A percentile compares a stretch with the other conserved stretches of the same genome.
Evolutionary conservation across 2,329 filamentous ascomycete genomes (phyloP).

Genomic region (Apiospora pterosperma): DNA sequence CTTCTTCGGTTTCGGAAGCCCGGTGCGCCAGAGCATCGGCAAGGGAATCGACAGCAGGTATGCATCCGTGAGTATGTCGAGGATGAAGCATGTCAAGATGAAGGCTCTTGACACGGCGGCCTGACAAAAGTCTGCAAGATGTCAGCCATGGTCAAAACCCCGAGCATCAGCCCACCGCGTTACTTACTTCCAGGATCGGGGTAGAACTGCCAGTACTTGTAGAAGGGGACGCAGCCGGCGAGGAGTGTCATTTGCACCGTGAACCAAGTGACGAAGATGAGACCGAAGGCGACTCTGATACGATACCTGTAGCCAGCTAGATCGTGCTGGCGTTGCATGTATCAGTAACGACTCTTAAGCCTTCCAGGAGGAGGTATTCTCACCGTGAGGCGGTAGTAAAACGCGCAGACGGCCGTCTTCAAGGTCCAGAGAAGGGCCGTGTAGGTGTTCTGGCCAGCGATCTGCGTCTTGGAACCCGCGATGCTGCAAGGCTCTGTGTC

Average conservation of each 20-base stretch:
- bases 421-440: constrained; percentile 11
- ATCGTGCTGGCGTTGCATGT: constrained; percentile 1
- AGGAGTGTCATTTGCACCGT: constrained; percentile 9
- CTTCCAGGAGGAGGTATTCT: background rate
- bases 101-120: constrained; percentile 9
- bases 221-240: constrained; percentile 9
- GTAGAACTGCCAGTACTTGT: constrained; percentile 14
- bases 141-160: background rate
- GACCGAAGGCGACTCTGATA: constrained; percentile 6
- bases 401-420: constrained; percentile 10
- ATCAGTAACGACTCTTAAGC: background rate
- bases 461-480: constrained; percentile 12
- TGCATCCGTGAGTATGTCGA: constrained; percentile 11
- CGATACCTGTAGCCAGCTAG: constrained; percentile 7
- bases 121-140: constrained; percentile 9
- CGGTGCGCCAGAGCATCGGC: constrained; percentile 10
- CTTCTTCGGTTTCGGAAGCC: constrained; percentile 6
- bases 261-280: constrained; percentile 9
- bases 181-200: constrained; percentile 14
- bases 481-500: background rate
- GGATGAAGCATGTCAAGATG: constrained; percentile 5
- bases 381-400: constrained; percentile 11
- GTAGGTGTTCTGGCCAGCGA: constrained; percentile 10
- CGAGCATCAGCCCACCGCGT: background rate
- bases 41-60: constrained; percentile 12